Base-by-base conservation (phyloP, 495 filamentous ascomycete species). In the Amniculicola lignicola region DNA sequence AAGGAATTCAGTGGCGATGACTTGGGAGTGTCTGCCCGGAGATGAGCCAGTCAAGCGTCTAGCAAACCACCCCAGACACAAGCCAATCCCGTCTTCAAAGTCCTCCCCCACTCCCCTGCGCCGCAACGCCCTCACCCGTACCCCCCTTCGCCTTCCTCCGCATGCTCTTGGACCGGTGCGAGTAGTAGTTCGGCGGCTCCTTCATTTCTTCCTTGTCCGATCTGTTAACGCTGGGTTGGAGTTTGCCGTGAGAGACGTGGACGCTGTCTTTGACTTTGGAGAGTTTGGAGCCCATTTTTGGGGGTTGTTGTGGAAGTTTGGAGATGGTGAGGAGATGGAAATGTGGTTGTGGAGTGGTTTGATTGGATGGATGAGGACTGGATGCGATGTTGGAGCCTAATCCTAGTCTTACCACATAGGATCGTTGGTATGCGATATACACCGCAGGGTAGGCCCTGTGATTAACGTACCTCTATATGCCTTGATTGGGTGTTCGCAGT, bases 181-280 rank as follows among this genome's bases (percentile, higher is more conserved):
- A 21, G 45, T 57, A 57, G 54, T 57, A 57, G 54, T 57, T 57
- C 18, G 33, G 18, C 11, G 54, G 54, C 23, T 57, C 54, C 44
- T 50, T 49, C 44, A 57, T 49, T 24, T 57, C 43, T 27, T 41
- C 44, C 19, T 57, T 57, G 44, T 57, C 54, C 25, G 43, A 19
- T 10, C 29, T 46, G 11, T 35, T 24, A 7, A n/a, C 12, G 6
- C 35, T 18, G n/a, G 52, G 52, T 10, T 57, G 54, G 23, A 57
- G 45, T 37, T 57, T 49, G 54, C 23, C 24, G 37, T 31, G 35
- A 7, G 7, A 7, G 4, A 6, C 21, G 15, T 10, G 7, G 29
- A 42, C 3, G 3, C 19, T 16, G 23, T 4, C 18, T 14, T 16
- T 29, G 11, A 35, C 2, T 15, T 42, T 42, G 37, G 50, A 49